phyloP scores from a whole-genome alignment of 1,284 basidiomycete species.

The Thecaphora frezii region DNA sequence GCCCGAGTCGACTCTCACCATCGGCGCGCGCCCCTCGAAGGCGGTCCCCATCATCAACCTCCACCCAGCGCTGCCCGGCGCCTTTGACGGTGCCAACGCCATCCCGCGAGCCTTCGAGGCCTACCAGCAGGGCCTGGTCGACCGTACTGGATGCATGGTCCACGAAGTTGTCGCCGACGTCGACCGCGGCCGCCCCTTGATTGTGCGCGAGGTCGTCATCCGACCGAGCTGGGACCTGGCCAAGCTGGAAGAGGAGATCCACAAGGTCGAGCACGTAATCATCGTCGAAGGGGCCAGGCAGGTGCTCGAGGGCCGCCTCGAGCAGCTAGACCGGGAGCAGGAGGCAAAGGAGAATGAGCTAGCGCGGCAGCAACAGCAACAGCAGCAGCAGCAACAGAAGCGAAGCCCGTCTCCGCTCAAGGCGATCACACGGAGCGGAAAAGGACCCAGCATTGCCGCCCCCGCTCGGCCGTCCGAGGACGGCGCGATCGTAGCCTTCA shows the following conservation, averaged over 20 bases:
- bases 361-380: background rate
- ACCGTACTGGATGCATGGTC: slow-evolving; percentile 81
- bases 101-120: slow-evolving; percentile 87
- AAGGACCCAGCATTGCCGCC: too few species aligned
- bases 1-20: slow-evolving; percentile 21
- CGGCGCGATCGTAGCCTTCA: background rate
- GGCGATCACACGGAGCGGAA: too few species aligned
- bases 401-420: background rate
- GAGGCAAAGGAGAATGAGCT: slow-evolving; percentile 1
- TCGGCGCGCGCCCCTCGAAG: slow-evolving; percentile 36
- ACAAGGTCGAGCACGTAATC: slow-evolving; percentile 81
- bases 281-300: slow-evolving; percentile 69
- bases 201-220: slow-evolving; percentile 78
- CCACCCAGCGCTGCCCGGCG: slow-evolving; percentile 90
- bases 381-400: background rate
- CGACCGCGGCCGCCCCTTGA: slow-evolving; percentile 83
- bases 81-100: slow-evolving; percentile 89
- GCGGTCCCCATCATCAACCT: slow-evolving; percentile 89
- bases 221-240: slow-evolving; percentile 71
- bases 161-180: slow-evolving; percentile 92
- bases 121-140: slow-evolving; percentile 68
- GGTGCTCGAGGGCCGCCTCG: slow-evolving; percentile 31
- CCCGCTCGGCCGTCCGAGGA: background rate
- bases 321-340: slow-evolving; percentile 20
- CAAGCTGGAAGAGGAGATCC: slow-evolving; percentile 76